Percentiles rank a stretch among this genome's conserved stretches.
Conservation (phyloP, 2,329 filamentous ascomycete genomes). For the Sporothrix schenckii region DNA sequence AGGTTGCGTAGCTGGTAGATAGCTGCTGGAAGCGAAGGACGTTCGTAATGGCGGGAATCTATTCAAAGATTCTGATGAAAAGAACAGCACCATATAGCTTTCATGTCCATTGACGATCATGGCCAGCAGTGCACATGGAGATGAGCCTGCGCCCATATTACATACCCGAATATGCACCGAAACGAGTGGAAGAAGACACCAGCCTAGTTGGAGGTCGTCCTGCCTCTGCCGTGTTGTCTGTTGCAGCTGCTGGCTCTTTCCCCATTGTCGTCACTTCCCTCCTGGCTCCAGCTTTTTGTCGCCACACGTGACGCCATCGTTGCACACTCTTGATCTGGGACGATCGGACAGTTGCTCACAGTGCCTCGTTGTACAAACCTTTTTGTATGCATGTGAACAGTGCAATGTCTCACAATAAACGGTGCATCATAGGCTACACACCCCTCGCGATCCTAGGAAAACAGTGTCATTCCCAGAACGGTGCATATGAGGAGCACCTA, state of each 20-base stretch:
- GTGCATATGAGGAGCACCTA: neutral
- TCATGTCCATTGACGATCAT: neutral
- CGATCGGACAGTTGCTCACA: neutral
- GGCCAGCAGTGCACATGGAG: neutral
- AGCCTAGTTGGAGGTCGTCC: neutral
- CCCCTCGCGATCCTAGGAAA: conserved; percentile 4
- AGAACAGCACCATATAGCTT: neutral
- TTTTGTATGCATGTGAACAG: conserved; percentile 14
- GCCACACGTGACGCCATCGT: conserved; percentile 31
- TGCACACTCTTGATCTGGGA: conserved; percentile 7
- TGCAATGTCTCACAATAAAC: neutral
- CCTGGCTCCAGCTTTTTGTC: neutral
- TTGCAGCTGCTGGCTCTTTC: neutral
- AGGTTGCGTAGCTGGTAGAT: neutral
- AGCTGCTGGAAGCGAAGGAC: neutral
- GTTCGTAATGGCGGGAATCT: neutral
- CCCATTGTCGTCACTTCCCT: conserved; percentile 1
- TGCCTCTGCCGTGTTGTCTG: neutral
- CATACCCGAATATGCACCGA: conserved; percentile 12
- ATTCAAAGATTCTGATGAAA: neutral
- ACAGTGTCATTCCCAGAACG: neutral
- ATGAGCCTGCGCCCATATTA: neutral
- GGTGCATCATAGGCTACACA: neutral
- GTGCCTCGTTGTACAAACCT: conserved; percentile 2
- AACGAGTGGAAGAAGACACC: conserved; percentile 1